phyloP scores from a whole-genome alignment of 495 filamentous ascomycete genomes.

The Penicillium mononematosum region DNA sequence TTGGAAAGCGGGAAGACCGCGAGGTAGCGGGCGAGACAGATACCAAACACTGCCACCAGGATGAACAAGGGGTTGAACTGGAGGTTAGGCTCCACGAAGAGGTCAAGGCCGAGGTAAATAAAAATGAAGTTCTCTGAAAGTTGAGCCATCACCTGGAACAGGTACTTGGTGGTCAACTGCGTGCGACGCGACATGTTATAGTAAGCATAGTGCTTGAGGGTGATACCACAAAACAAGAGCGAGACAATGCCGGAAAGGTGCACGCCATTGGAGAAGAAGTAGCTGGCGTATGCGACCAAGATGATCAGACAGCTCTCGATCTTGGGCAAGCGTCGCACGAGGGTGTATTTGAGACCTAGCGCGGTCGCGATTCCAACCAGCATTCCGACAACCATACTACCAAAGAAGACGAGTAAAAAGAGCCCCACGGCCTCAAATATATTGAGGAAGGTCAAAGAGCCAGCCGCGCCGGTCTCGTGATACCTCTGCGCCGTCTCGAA shows the following conservation, averaged over 20 bases:
- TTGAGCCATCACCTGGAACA: constrained; percentile 93
- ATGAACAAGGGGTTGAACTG: constrained; percentile 95
- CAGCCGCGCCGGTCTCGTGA: constrained; percentile 55
- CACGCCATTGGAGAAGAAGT: constrained; percentile 94
- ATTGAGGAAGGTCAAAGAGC: constrained; percentile 66
- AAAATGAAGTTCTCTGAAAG: constrained; percentile 99
- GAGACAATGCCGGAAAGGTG: constrained; percentile 97
- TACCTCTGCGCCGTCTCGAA: constrained; percentile 97
- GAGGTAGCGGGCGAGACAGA: constrained; percentile 86
- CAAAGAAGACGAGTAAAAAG: constrained; percentile 95
- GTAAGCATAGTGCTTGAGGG: constrained; percentile 97
- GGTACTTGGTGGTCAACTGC: constrained; percentile 95
- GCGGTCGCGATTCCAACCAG: constrained; percentile 83
- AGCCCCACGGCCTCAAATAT: constrained; percentile 88
- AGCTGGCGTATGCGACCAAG: constrained; percentile 90
- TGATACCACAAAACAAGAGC: constrained; percentile 95
- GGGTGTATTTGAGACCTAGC: constrained; percentile 87
- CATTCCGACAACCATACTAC: constrained; percentile 85
- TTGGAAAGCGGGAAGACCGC: constrained; percentile 91
- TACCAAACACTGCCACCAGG: constrained; percentile 83
- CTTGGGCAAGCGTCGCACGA: constrained; percentile 85
- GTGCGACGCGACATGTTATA: constrained; percentile 99
- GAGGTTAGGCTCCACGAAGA: constrained; percentile 87
- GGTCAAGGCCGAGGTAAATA: constrained; percentile 91
- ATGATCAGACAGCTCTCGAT: constrained; percentile 96